phyloP scores from a whole-genome alignment of 2,329 filamentous ascomycete genomes.

The Akanthomyces uredinophilus region DNA sequence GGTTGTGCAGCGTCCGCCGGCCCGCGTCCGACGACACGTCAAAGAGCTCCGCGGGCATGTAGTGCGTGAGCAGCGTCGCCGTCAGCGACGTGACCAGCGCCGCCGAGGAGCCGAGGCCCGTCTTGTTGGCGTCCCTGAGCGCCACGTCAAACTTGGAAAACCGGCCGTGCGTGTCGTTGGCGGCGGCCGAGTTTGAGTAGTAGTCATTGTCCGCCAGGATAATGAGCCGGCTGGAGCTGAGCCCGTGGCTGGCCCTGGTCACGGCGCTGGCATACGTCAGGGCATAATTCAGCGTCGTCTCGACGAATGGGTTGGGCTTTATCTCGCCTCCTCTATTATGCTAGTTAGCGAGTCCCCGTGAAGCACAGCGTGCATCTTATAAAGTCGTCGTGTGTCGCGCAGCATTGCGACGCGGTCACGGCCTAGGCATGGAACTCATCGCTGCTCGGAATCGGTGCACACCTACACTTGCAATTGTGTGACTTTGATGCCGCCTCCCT shows the following conservation, averaged over 20 bases:
- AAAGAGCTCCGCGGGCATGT: slow-evolving; percentile 55
- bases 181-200: slow-evolving; percentile 62
- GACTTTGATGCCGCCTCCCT: slow-evolving; percentile 73
- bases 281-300: slow-evolving; percentile 82
- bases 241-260: slow-evolving; percentile 38
- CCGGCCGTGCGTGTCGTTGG: slow-evolving; percentile 33
- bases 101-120: slow-evolving; percentile 88
- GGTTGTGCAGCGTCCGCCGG: slow-evolving; percentile 71
- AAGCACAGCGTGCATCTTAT: background rate
- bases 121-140: slow-evolving; percentile 81
- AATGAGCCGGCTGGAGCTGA: slow-evolving; percentile 68
- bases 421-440: background rate
- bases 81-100: slow-evolving; percentile 87
- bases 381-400: background rate
- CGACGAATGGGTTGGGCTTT: slow-evolving; percentile 75
- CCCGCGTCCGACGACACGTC: slow-evolving; percentile 51
- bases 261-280: slow-evolving; percentile 68
- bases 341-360: background rate
- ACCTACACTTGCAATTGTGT: slow-evolving; percentile 75
- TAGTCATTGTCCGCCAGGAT: slow-evolving; percentile 96
- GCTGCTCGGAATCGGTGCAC: background rate
- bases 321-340: slow-evolving; percentile 39
- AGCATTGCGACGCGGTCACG: slow-evolving; percentile 8
- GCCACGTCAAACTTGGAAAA: slow-evolving; percentile 77
- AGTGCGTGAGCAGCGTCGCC: slow-evolving; percentile 70